Conservation (phyloP, 768 basidiomycete genomes). For the Mycena latifolia region DNA sequence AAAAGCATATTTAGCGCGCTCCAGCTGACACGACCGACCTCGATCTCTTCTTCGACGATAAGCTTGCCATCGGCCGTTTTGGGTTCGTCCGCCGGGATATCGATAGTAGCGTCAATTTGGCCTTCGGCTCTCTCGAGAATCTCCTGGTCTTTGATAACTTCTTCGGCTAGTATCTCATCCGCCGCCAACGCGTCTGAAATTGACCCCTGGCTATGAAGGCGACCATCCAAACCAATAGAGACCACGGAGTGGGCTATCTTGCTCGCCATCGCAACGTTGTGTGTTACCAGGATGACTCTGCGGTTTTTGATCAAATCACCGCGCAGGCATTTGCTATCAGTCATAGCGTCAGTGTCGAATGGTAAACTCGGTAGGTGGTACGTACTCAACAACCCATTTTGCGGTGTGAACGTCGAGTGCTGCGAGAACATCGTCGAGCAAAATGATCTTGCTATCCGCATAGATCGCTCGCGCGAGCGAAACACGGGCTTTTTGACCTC, state of each 20-base stretch:
- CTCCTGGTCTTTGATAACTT: slow-evolving; percentile 45
- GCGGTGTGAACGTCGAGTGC: slow-evolving; percentile 65
- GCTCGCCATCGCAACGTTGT: slow-evolving; percentile 58
- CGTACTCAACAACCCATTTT: slow-evolving; percentile 59
- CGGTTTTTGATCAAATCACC: slow-evolving; percentile 84
- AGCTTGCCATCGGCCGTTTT: slow-evolving; percentile 63
- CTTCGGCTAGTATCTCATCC: slow-evolving; percentile 49
- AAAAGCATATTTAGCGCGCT: slow-evolving; percentile 51
- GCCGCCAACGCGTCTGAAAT: slow-evolving; percentile 60
- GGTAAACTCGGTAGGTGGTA: background rate
- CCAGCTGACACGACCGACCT: slow-evolving; percentile 67
- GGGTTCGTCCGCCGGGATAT: slow-evolving; percentile 26
- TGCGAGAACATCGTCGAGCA: slow-evolving; percentile 81
- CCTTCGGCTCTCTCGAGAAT: slow-evolving; percentile 42
- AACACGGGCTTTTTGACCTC: slow-evolving; percentile 61
- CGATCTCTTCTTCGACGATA: slow-evolving; percentile 73
- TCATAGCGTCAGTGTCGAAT: no score
- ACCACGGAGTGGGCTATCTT: slow-evolving; percentile 72
- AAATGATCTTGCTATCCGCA: slow-evolving; percentile 66
- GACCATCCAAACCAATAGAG: slow-evolving; percentile 69
- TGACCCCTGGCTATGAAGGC: slow-evolving; percentile 60
- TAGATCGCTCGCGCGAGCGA: slow-evolving; percentile 63
- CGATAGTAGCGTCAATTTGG: slow-evolving; percentile 28
- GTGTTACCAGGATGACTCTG: slow-evolving; percentile 82
- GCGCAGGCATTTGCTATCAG: slow-evolving; percentile 75